Percentiles rank a stretch among this genome's conserved stretches.
phyloP scores from a whole-genome alignment of 2,329 filamentous ascomycete genomes.

The Pseudogymnoascus sp. region DNA sequence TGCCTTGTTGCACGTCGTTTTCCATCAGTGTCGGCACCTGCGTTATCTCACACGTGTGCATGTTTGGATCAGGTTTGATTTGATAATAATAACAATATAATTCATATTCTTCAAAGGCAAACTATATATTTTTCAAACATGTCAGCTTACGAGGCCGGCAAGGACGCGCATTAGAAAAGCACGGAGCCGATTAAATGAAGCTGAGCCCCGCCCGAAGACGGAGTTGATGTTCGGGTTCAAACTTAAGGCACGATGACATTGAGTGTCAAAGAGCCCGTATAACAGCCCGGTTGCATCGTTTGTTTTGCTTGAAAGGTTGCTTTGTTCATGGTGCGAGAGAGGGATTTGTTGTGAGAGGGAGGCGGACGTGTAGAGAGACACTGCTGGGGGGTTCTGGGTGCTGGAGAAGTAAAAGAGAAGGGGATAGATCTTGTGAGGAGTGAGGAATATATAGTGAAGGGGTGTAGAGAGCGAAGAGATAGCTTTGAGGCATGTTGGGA shows the following conservation, averaged over 20 bases:
- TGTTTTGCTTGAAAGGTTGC: not conserved
- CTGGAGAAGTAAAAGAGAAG: not conserved
- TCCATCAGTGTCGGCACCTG: no score
- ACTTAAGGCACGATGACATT: not conserved
- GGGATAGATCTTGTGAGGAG: not conserved
- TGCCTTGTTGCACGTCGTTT: not conserved
- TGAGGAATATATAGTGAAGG: not conserved
- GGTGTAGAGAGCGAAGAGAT: not conserved
- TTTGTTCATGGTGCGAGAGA: not conserved
- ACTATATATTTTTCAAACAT: not conserved
- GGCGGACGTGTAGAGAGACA: no score
- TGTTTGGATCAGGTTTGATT: not conserved
- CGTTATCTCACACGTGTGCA: no score
- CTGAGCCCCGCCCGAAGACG: not conserved
- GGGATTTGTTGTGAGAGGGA: not conserved
- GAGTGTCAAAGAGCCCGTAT: not conserved
- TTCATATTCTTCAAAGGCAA: not conserved
- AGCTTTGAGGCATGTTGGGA: not conserved
- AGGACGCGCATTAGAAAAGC: not conserved
- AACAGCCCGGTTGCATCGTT: not conserved
- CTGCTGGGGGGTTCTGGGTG: not conserved
- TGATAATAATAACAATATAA: not conserved
- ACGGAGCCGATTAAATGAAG: conserved; percentile 9
- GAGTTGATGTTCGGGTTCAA: not conserved
- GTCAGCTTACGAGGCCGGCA: conserved; percentile 9